These are phyloP conservation scores for Aspergillus brunneoviolaceus DNA, from an alignment of 2,329 filamentous ascomycete genomes.

Conservation along the genomic window DNA sequence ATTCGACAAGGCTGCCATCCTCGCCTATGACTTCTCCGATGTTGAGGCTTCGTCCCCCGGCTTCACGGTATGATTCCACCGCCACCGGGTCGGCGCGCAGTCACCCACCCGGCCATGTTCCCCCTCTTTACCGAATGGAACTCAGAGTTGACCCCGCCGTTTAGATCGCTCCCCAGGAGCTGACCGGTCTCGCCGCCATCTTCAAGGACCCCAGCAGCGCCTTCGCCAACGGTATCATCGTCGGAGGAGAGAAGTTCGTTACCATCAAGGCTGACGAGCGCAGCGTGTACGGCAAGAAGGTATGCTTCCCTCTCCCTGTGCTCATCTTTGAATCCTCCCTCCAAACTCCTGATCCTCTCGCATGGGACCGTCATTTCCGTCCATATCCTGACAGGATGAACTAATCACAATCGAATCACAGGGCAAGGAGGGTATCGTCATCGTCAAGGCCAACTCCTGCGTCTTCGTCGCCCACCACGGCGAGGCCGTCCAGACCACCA, in stretches of 20 bases:
- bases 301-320: constrained; percentile 43
- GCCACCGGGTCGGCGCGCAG: not conserved
- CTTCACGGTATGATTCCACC: constrained; percentile 65
- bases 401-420: constrained; percentile 33
- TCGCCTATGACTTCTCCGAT: constrained; percentile 76
- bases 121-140: constrained; percentile 6
- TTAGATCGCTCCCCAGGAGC: constrained; percentile 55
- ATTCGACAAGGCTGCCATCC: constrained; percentile 80
- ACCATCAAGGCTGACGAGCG: constrained; percentile 72
- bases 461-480: constrained; percentile 86
- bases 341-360: not conserved
- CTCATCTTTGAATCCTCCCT: not conserved
- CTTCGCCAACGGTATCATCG: constrained; percentile 67
- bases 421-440: constrained; percentile 77
- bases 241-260: constrained; percentile 77
- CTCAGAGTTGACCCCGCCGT: constrained; percentile 5
- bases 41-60: constrained; percentile 70
- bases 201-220: constrained; percentile 51
- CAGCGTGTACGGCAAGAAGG: constrained; percentile 83
- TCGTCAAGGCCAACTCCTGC: constrained; percentile 84
- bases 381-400: not conserved
- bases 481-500: constrained; percentile 70
- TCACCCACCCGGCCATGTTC: not conserved
- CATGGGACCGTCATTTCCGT: no score
- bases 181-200: constrained; percentile 53